Percentiles rank a stretch among this genome's conserved stretches.
phyloP scores from a whole-genome alignment of 1,284 basidiomycete species.

The Schizophyllum amplum region DNA sequence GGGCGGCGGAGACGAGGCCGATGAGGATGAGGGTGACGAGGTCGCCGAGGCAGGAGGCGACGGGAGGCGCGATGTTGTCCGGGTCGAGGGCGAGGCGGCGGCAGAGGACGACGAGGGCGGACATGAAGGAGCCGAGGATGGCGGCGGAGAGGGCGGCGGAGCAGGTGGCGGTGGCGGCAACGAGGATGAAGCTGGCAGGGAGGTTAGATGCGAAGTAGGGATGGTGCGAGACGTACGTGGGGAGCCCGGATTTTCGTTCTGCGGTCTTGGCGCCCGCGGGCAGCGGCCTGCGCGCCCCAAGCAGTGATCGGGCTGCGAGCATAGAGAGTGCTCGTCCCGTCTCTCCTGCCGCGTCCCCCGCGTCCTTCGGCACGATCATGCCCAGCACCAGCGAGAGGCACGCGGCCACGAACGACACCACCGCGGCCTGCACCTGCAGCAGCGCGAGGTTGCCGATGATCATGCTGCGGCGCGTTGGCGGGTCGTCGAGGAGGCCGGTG shows the following conservation, averaged over 20 bases:
- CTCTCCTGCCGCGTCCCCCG: no score
- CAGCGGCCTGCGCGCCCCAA: no score
- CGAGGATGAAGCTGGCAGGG: slow-evolving; percentile 63
- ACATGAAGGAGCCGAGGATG: slow-evolving; percentile 91
- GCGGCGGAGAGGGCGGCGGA: slow-evolving; percentile 77
- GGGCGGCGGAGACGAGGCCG: slow-evolving; percentile 52
- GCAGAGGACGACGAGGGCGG: slow-evolving; percentile 74
- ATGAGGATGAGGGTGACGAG: slow-evolving; percentile 82
- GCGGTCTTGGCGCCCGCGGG: slow-evolving; percentile 20
- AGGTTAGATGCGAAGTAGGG: neutral
- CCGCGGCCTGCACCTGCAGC: slow-evolving; percentile 88
- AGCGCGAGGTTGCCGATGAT: slow-evolving; percentile 81
- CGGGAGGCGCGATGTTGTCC: slow-evolving; percentile 94
- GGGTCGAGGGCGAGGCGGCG: slow-evolving; percentile 76
- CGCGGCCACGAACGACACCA: slow-evolving; percentile 85
- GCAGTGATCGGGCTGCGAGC: slow-evolving; percentile 2
- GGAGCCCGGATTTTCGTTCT: slow-evolving; percentile 28
- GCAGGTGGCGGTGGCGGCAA: slow-evolving; percentile 85
- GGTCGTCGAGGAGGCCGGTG: slow-evolving; percentile 83
- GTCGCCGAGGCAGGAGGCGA: slow-evolving; percentile 91
- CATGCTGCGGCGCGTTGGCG: slow-evolving; percentile 54
- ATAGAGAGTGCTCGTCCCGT: no score
- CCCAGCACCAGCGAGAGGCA: slow-evolving; percentile 74
- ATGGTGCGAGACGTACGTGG: slow-evolving; percentile 40
- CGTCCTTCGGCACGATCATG: slow-evolving; percentile 37